phyloP scores from a whole-genome alignment of 768 basidiomycete genomes.

The Tulasnella calospora region DNA sequence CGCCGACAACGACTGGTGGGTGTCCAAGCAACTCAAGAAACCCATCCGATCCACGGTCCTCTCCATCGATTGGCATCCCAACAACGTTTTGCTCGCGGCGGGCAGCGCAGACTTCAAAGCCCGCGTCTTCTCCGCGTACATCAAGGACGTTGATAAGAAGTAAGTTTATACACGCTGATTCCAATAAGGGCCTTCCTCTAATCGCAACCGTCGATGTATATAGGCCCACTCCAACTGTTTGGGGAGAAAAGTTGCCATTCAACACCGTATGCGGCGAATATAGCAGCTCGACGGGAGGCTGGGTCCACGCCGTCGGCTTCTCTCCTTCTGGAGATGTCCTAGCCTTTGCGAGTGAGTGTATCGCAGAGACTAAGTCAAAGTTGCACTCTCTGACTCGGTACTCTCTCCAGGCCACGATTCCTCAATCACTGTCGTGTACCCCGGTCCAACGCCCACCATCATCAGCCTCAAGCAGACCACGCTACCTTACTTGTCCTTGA shows the following conservation, averaged over 20 bases:
- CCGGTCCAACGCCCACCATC: slow-evolving; percentile 56
- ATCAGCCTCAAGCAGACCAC: slow-evolving; percentile 70
- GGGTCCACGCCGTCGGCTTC: slow-evolving; percentile 95
- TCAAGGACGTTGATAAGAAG: slow-evolving; percentile 97
- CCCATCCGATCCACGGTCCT: slow-evolving; percentile 93
- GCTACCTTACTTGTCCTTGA: slow-evolving; percentile 76
- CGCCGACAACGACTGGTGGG: slow-evolving; percentile 99
- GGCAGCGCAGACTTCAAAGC: slow-evolving; percentile 99
- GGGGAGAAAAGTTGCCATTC: slow-evolving; percentile 98
- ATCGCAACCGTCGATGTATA: background rate
- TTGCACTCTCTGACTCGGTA: background rate
- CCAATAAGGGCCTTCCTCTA: background rate
- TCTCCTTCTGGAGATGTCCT: slow-evolving; percentile 93
- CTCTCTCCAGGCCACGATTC: slow-evolving; percentile 79
- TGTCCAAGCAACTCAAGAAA: slow-evolving; percentile 93
- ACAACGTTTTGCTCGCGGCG: slow-evolving; percentile 93
- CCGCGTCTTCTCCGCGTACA: slow-evolving; percentile 94
- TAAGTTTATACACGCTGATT: slow-evolving; percentile 35
- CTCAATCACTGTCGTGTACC: slow-evolving; percentile 87
- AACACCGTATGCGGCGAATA: slow-evolving; percentile 97
- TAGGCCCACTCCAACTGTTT: slow-evolving; percentile 82
- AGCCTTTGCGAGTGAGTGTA: slow-evolving; percentile 78
- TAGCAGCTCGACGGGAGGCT: slow-evolving; percentile 81
- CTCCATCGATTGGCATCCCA: slow-evolving; percentile 96
- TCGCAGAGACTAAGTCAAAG: slow-evolving; percentile 18